Base-by-base conservation (phyloP, 2,329 filamentous ascomycete species). In the Knoxdaviesia proteae region DNA sequence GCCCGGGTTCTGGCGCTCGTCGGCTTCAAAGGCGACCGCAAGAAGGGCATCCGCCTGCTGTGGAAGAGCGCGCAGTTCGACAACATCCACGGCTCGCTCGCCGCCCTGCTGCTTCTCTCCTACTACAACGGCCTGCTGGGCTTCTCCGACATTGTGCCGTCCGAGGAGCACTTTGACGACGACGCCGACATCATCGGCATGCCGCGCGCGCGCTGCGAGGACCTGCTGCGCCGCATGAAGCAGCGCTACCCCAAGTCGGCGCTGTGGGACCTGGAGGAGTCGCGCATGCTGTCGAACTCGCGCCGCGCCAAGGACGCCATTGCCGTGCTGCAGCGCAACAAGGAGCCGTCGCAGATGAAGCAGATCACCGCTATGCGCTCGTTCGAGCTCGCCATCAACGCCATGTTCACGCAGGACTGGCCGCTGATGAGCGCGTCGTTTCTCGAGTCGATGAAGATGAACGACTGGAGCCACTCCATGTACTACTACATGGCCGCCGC, bases 71-170 rank as follows among this genome's bases (percentile, higher is more conserved):
- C 83, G 31, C 77, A 77, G 41, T 90, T 87, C 55, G 62, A 77
- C 47, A 94, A 94, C 56, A 71, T 94, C 52, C 90, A 94, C 53
- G 87, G 87, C 10, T 87, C 83, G 5, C 78, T 94, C 54, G 78
- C 86, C 0, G 84, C 80, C 0, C 67, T 96, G 36, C 71, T 84
- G 31, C 63, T 94, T 0, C 67, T 96, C 9, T 77, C 74, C 0
- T 96, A 86, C 58, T 92, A 94, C 60, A 93, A 94, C 54, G 81
- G 79, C 6, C 70, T 93, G 33, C 69, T 90, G 9, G 83, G 82
- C 2, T 80, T 84, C 50, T 84, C 84, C 47, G 90, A 96, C 54
- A 94, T 98, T 44, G 65, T 93, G 9, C 78, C 83, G 0, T 68
- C 63, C 1, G 39, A 7, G 4, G 9, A 41, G 30, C 35, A 36